These are phyloP conservation scores for Trichoderma cornu-damae DNA, from an alignment of 2,329 filamentous ascomycete genomes.

Conservation along the genomic window DNA sequence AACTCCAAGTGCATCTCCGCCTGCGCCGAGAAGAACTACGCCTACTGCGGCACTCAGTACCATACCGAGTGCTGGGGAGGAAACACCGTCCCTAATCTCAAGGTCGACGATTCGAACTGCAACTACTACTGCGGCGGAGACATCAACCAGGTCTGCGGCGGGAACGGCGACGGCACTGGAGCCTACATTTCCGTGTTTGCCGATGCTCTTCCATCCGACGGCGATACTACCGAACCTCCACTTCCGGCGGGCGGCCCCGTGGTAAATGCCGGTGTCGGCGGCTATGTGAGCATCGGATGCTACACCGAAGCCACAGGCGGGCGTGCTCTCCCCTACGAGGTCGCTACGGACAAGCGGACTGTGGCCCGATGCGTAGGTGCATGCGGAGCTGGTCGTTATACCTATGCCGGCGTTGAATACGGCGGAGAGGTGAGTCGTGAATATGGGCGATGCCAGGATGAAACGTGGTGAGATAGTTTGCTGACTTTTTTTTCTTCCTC, in stretches of 20 bases:
- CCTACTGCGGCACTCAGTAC: constrained; percentile 48
- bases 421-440: constrained; percentile 30
- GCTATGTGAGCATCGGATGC: constrained; percentile 36
- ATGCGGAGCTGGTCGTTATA: constrained; percentile 31
- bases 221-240: constrained; percentile 23
- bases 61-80: constrained; percentile 52
- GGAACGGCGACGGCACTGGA: constrained; percentile 37
- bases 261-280: constrained; percentile 37
- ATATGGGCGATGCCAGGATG: fast-evolving
- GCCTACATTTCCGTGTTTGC: constrained; percentile 47
- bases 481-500: no score
- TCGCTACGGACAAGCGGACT: constrained; percentile 26
- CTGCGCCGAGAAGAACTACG: constrained; percentile 34
- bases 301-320: constrained; percentile 33
- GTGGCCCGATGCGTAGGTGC: constrained; percentile 33
- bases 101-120: constrained; percentile 45
- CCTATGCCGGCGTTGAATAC: constrained; percentile 37
- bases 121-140: constrained; percentile 48
- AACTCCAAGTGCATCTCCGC: constrained; percentile 42
- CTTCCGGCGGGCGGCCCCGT: constrained; percentile 23
- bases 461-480: constrained; percentile 19
- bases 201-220: constrained; percentile 29
- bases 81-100: constrained; percentile 39
- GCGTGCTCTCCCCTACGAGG: constrained; percentile 31
- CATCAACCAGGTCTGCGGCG: constrained; percentile 48